Percentiles rank a stretch among this genome's conserved stretches.
Conservation (phyloP, 1,284 basidiomycete species). For the Pseudozyma hubeiensis region DNA sequence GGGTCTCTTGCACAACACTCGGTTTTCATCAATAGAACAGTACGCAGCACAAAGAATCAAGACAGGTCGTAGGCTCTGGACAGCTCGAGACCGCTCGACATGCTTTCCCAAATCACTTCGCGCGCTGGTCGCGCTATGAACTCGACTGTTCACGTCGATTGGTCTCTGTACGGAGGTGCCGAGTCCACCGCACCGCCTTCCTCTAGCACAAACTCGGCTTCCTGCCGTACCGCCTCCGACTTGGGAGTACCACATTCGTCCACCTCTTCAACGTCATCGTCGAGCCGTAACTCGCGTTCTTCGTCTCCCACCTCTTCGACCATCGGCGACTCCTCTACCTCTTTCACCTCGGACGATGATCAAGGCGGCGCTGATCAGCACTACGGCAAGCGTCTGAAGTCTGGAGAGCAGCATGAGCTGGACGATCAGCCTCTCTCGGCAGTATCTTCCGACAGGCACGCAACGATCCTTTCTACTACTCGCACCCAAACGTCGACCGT, state of each 20-base stretch:
- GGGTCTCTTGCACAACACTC: not conserved
- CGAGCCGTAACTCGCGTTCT: slow-evolving; percentile 22
- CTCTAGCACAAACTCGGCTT: too few relatives aligned
- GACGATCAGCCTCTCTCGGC: slow-evolving; percentile 7
- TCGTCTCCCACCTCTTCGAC: slow-evolving; percentile 26
- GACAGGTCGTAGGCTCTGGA: slow-evolving; percentile 4
- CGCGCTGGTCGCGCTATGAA: slow-evolving; percentile 32
- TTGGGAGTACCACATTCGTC: slow-evolving; percentile 7
- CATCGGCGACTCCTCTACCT: slow-evolving; percentile 27
- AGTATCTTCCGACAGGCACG: not conserved
- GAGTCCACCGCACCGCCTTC: slow-evolving; percentile 44
- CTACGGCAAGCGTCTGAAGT: not conserved
- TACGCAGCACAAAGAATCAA: not conserved
- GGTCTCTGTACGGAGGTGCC: slow-evolving; percentile 66
- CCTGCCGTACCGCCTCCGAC: not conserved
- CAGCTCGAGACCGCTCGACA: slow-evolving; percentile 1
- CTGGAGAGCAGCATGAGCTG: slow-evolving; percentile 15
- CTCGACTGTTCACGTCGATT: slow-evolving; percentile 62
- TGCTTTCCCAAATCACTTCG: slow-evolving; percentile 20
- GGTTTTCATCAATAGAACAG: not conserved
- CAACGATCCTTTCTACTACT: not conserved
- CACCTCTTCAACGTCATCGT: slow-evolving; percentile 14
- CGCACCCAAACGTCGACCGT: not conserved
- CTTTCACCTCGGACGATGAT: slow-evolving; percentile 31
- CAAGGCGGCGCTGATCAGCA: slow-evolving; percentile 4